These are phyloP conservation scores for Phaeotremella fagi DNA, from an alignment of 768 basidiomycete species.

Conservation along the genomic window DNA sequence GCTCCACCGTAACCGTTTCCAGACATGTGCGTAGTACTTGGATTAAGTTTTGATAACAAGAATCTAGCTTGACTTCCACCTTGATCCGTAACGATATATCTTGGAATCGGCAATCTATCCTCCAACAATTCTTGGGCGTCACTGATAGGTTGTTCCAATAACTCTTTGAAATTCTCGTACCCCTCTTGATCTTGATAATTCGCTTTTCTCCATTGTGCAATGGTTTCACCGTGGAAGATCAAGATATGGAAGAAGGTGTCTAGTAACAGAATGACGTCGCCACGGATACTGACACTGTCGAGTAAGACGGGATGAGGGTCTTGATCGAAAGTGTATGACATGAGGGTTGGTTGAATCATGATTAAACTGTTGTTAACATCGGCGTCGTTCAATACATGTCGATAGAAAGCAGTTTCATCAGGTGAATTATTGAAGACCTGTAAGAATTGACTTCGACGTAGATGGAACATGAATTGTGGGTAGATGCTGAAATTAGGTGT, in stretches of 20 bases:
- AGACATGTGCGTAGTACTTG: conserved; percentile 96
- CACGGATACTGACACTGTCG: conserved; percentile 95
- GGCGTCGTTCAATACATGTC: conserved; percentile 91
- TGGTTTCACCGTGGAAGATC: conserved; percentile 96
- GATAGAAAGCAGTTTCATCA: conserved; percentile 97
- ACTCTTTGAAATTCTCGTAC: conserved; percentile 95
- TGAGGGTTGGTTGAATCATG: conserved; percentile 99
- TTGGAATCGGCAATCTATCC: conserved; percentile 93
- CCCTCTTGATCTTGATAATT: conserved; percentile 98
- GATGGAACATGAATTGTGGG: conserved; percentile 99
- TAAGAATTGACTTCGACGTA: conserved; percentile 93
- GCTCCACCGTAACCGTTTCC: conserved; percentile 60
- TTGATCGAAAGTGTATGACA: conserved; percentile 91
- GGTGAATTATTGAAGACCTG: conserved; percentile 99
- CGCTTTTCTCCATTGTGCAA: conserved; percentile 96
- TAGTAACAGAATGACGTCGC: conserved; percentile 89
- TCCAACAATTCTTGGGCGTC: conserved; percentile 93
- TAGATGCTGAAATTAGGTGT: conserved; percentile 97
- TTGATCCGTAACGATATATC: conserved; percentile 97
- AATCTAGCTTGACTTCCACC: conserved; percentile 98
- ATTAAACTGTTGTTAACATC: conserved; percentile 99
- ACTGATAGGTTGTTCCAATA: conserved; percentile 74
- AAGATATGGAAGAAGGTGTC: conserved; percentile 99
- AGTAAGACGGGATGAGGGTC: conserved; percentile 89
- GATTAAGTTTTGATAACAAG: conserved; percentile 90